A percentile compares a stretch with the other conserved stretches of the same genome.
Conservation (phyloP, 768 basidiomycete genomes). For the Trametes cubensis region DNA sequence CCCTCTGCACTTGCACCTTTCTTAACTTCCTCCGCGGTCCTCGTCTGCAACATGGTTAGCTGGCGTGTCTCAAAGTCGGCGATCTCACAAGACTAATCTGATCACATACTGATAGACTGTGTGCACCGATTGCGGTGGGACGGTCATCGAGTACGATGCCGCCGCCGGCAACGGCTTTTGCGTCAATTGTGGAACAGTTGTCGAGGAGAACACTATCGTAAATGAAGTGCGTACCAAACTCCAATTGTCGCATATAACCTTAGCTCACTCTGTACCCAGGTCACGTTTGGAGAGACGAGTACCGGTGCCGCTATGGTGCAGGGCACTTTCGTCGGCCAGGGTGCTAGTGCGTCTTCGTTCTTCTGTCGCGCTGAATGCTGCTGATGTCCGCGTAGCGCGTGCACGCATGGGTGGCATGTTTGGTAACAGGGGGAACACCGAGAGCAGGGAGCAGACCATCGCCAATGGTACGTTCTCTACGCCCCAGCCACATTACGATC, state of each 20-base stretch:
- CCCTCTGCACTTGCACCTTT: too few species aligned
- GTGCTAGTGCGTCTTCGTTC: conserved; percentile 69
- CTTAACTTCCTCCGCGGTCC: too few species aligned
- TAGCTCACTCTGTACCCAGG: conserved; percentile 28
- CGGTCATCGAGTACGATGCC: conserved; percentile 82
- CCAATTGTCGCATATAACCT: not conserved
- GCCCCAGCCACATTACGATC: not conserved
- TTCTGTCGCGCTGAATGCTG: not conserved
- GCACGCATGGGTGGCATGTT: conserved; percentile 83
- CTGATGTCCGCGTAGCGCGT: conserved; percentile 53
- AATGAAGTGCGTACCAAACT: conserved; percentile 54
- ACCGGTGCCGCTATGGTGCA: conserved; percentile 94
- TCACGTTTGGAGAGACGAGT: conserved; percentile 93
- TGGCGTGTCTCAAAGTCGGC: too few species aligned
- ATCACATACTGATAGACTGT: conserved; percentile 40
- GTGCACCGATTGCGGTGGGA: conserved; percentile 79
- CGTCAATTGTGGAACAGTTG: conserved; percentile 82
- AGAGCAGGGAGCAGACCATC: conserved; percentile 90
- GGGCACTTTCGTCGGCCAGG: conserved; percentile 88
- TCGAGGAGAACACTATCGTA: conserved; percentile 93
- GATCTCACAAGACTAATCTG: too few species aligned
- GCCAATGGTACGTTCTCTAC: conserved; percentile 68
- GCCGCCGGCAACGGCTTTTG: conserved; percentile 88
- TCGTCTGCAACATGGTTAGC: too few species aligned
- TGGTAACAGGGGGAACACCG: conserved; percentile 75